Percentiles rank a stretch among this genome's conserved stretches.
phyloP scores from a whole-genome alignment of 202 grass and related monocot species.

The Saccharum hybrid region DNA sequence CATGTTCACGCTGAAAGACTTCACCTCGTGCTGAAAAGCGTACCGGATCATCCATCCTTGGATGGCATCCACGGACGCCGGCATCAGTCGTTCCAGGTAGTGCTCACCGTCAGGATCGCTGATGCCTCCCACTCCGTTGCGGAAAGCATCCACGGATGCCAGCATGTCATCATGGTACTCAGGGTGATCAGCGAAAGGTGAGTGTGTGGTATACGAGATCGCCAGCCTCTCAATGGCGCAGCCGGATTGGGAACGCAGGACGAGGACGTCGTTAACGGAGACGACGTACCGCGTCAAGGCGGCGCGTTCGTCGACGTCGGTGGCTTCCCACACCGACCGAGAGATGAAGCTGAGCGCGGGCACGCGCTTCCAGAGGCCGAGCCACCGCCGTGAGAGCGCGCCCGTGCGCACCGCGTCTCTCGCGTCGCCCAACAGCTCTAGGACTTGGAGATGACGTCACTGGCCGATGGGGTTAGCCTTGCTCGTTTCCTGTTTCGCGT shows the following conservation, averaged over 20 bases:
- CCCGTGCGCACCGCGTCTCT: not conserved
- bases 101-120: not conserved
- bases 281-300: not conserved
- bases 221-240: not conserved
- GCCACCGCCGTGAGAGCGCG: not conserved
- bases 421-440: not conserved
- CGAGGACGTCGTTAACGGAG: not conserved
- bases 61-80: not conserved
- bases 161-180: too few species aligned
- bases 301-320: not conserved
- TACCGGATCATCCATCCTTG: conserved; percentile 17
- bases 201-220: not conserved
- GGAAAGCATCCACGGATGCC: not conserved
- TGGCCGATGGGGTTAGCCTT: too few species aligned
- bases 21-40: not conserved
- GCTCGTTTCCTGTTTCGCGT: too few species aligned
- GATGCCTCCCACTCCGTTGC: not conserved
- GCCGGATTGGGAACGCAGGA: not conserved
- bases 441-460: not conserved
- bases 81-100: not conserved
- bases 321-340: not conserved
- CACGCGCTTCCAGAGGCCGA: not conserved
- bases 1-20: not conserved
- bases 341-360: not conserved
- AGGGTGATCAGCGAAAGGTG: not conserved